phyloP scores from a whole-genome alignment of 306 rosid genomes.

The Crataegus laevigata region DNA sequence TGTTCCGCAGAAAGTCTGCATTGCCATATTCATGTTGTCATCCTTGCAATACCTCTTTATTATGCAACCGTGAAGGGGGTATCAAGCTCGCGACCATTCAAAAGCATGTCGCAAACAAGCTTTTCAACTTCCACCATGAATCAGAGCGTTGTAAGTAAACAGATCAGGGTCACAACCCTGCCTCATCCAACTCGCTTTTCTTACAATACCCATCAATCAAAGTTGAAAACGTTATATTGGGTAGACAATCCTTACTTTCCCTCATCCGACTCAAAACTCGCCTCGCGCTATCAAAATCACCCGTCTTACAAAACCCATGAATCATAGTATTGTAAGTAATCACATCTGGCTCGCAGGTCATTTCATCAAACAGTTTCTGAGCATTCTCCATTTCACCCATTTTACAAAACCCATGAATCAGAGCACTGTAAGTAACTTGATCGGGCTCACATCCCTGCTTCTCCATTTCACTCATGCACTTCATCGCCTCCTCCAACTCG shows the following conservation, averaged over 20 bases:
- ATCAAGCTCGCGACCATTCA: too few species aligned
- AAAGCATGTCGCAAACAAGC: too few species aligned
- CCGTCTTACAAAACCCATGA: constrained; percentile 32
- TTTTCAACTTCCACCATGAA: constrained; percentile 4
- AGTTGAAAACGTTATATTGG: constrained; percentile 43
- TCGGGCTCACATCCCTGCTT: constrained; percentile 30
- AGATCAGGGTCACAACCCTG: constrained; percentile 34
- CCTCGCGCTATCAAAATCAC: constrained; percentile 33
- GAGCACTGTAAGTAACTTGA: background rate
- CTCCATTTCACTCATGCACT: constrained; percentile 34
- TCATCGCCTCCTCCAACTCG: constrained; percentile 29
- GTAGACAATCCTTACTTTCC: constrained; percentile 23
- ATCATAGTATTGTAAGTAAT: constrained; percentile 43
- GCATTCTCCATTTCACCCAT: constrained; percentile 34
- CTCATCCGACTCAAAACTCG: constrained; percentile 22
- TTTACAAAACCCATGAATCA: constrained; percentile 29
- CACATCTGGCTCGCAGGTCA: constrained; percentile 34
- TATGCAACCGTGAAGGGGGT: too few species aligned
- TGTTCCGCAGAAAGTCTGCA: too few species aligned
- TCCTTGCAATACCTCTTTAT: too few species aligned
- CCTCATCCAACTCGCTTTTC: constrained; percentile 37
- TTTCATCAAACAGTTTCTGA: constrained; percentile 42
- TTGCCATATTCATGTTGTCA: too few species aligned
- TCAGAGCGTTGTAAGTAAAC: too few species aligned
- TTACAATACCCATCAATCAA: constrained; percentile 46